phyloP scores from a whole-genome alignment of 768 basidiomycete species.

The Nidularia sp. region DNA sequence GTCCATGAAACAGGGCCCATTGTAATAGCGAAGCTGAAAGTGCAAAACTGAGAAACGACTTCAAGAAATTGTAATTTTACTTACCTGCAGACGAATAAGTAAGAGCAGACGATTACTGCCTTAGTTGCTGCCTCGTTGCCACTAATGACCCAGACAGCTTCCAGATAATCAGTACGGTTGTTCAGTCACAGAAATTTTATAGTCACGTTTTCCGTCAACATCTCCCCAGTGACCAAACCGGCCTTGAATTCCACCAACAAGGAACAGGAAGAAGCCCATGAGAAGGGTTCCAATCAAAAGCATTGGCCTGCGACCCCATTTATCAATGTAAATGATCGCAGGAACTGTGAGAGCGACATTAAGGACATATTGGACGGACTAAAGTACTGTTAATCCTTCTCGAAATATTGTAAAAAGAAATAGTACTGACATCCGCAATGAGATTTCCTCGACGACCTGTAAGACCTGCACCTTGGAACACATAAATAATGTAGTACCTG shows the following conservation, averaged over 20 bases:
- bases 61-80: background rate
- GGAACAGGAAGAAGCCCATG: conserved; percentile 76
- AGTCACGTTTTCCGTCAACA: conserved; percentile 30
- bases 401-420: background rate
- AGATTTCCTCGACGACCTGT: conserved; percentile 70
- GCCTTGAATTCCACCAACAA: conserved; percentile 74
- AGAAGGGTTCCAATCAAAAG: conserved; percentile 57
- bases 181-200: background rate
- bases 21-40: conserved; percentile 54
- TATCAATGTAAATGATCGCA: conserved; percentile 64
- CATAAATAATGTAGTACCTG: conserved; percentile 65
- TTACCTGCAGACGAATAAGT: conserved; percentile 65
- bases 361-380: conserved; percentile 65
- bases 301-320: conserved; percentile 78
- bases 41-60: background rate
- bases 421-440: conserved; percentile 48
- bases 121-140: conserved; percentile 54
- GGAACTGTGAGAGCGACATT: conserved; percentile 43
- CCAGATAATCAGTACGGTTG: background rate
- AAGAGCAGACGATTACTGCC: conserved; percentile 74
- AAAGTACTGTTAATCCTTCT: conserved; percentile 10
- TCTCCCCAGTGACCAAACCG: conserved; percentile 60
- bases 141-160: conserved; percentile 47
- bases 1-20: conserved; percentile 79
- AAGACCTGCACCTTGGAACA: conserved; percentile 76